Evolutionary conservation across 306 rosid species (phyloP), one percentile per base, ranked within the genome.

Genomic region (Dryas alaskensis): DNA sequence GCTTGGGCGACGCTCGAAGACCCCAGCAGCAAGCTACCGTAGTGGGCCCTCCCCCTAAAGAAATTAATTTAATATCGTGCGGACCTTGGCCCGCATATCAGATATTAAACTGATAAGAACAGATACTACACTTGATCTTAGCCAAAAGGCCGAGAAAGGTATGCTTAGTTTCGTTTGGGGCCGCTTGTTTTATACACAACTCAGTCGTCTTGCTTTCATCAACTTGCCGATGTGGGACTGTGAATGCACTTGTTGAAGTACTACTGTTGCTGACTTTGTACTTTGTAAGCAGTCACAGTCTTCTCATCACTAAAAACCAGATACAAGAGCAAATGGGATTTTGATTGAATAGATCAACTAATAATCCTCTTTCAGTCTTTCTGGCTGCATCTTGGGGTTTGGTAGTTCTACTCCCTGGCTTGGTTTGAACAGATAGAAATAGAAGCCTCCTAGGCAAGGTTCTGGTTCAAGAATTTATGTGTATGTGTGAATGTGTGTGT

Each of bases 131-230:
- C 47, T 68, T 67, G 31, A 68, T 68, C 73, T 50, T 68, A 50
- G 60, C 73, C 73, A 68, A 68, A 68, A 68, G 47, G 8, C 60
- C 60, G 47, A 67, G 1, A 67, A 67, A 67, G 27, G 25, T 48
- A 49, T 31, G 69, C 1, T 16, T n/a, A 0, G 3, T 0, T 0
- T 0, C 0, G 0, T 0, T 0, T 12, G 0, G 17, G 19, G 45
- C n/a, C 2, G 6, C 4, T 2, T 1, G 0, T 31, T 60, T 60
- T 31, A 60, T 60, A 60, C 3, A 13, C 31, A 37, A 4, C 19
- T 37, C 7, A 4, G 7, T 37, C 37, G 2, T 60, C 17, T 2
- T 13, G 4, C 19, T 6, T 31, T 13, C 5, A 1, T 37, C 8
- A 4, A 7, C 14, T 5, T 0, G 10, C 37, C 65, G 65, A 60